Conservation (phyloP, 495 filamentous ascomycete species). For the Aspergillus leporis region DNA sequence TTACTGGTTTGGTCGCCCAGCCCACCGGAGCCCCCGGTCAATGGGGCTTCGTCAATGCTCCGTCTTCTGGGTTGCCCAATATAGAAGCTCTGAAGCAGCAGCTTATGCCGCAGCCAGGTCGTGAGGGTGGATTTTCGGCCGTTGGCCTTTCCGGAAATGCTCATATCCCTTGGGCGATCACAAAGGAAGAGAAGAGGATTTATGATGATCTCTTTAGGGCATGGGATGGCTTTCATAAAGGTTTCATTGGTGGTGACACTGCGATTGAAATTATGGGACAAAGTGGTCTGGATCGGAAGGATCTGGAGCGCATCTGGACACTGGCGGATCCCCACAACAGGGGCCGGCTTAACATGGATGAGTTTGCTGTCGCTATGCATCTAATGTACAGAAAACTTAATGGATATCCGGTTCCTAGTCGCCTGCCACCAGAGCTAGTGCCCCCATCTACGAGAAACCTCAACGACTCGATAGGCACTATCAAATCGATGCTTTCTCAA, state of each 20-base stretch:
- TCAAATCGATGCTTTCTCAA: constrained; percentile 88
- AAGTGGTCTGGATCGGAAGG: constrained; percentile 85
- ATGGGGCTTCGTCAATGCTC: constrained; percentile 97
- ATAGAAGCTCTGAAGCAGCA: constrained; percentile 91
- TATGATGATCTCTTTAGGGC: constrained; percentile 95
- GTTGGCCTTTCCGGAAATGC: constrained; percentile 88
- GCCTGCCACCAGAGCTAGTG: constrained; percentile 88
- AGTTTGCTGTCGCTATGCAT: constrained; percentile 99
- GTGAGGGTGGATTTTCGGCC: constrained; percentile 90
- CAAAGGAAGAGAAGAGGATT: constrained; percentile 96
- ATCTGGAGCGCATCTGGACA: constrained; percentile 94
- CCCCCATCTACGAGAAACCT: constrained; percentile 95
- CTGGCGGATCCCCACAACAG: constrained; percentile 91
- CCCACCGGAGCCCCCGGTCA: constrained; percentile 96
- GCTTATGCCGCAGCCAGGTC: constrained; percentile 97
- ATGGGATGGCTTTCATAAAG: constrained; percentile 95
- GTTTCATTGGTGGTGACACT: constrained; percentile 88
- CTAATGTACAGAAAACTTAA: constrained; percentile 96
- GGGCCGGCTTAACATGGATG: constrained; percentile 92
- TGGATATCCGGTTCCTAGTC: constrained; percentile 90
- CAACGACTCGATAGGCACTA: constrained; percentile 85
- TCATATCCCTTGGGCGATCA: constrained; percentile 96
- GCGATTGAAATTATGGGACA: constrained; percentile 98
- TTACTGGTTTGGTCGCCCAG: constrained; percentile 77
- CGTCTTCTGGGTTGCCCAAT: constrained; percentile 85